Evolutionary conservation across 208 protist species (phyloP), one percentile per base, ranked within the genome.

Genomic region (Phytomonas francai): DNA sequence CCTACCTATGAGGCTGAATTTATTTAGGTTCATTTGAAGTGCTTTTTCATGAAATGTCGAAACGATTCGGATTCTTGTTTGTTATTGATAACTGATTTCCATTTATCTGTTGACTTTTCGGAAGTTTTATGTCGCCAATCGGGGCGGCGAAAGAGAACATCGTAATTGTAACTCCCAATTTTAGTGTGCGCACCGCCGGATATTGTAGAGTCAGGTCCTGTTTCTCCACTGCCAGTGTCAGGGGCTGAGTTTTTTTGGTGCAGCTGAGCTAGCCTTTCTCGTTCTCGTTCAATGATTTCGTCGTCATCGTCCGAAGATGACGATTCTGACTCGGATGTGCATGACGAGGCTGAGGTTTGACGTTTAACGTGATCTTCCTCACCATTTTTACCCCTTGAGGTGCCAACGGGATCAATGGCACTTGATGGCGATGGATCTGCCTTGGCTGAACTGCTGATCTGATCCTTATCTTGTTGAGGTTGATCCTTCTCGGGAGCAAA

Each of bases 101-200:
- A 91, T 70, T 82, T 84, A 27, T 73, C 66, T 28, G 73, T 76
- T 16, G 77, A 72, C 64, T 74, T 81, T 30, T 74, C 54, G 16
- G 45, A 61, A 58, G 62, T 27, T 39, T 62, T 62, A 62, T 39
- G 57, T 28, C 81, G 74, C 83, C 82, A 88, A 33, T 80, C 73
- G 3, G 67, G n/a, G 54, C 80, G 68, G 11, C 83, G 82, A 70
- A 88, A 91, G 39, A 91, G 70, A 1, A 91, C 85, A 61, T 91
- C 85, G 68, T 83, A 75, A 58, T 86, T 83, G 67, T 91, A 89
- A 30, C 71, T 58, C 11, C 51, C 61, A 12, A 32, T 25, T 22
- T 78, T 68, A 72, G 66, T 29, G 33, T 59, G 30, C 64, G 31
- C 54, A 60, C 28, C 65, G n/a, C 65, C 22, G 16, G 60, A 65